phyloP scores from a whole-genome alignment of 257 asterid species.

The Solanum sejunctum region DNA sequence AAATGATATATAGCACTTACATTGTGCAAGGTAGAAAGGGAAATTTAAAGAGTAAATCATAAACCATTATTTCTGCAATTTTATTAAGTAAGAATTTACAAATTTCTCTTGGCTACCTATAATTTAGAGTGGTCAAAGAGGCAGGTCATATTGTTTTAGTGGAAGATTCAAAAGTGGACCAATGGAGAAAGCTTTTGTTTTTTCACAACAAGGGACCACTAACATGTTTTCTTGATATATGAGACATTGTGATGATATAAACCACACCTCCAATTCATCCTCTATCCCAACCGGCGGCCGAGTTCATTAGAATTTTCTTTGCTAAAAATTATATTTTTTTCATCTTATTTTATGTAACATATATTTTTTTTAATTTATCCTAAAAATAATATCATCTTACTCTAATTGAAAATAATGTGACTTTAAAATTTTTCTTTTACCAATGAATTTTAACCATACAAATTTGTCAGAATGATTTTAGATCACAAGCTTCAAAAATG shows the following conservation, averaged over 20 bases:
- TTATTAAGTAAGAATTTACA: background rate
- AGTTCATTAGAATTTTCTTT: too few species aligned
- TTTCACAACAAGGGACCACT: slow-evolving; percentile 2
- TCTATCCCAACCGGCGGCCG: background rate
- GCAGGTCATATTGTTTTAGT: background rate
- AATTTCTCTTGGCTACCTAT: background rate
- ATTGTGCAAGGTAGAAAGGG: background rate
- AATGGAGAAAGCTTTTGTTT: background rate
- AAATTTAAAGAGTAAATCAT: background rate
- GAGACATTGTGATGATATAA: background rate
- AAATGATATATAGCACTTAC: background rate
- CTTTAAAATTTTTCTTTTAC: too few species aligned
- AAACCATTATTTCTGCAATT: background rate
- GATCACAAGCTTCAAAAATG: too few species aligned
- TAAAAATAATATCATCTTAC: too few species aligned
- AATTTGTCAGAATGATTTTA: too few species aligned
- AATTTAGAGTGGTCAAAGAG: background rate
- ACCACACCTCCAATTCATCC: background rate
- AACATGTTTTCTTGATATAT: slow-evolving; percentile 1
- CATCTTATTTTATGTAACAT: rapidly evolving
- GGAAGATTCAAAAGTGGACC: background rate
- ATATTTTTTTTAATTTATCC: rapidly evolving
- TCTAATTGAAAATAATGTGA: too few species aligned
- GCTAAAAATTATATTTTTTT: too few species aligned
- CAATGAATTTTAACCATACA: too few species aligned